phyloP scores from a whole-genome alignment of 108 stramenopile genomes.

The Cyclotella cryptica region DNA sequence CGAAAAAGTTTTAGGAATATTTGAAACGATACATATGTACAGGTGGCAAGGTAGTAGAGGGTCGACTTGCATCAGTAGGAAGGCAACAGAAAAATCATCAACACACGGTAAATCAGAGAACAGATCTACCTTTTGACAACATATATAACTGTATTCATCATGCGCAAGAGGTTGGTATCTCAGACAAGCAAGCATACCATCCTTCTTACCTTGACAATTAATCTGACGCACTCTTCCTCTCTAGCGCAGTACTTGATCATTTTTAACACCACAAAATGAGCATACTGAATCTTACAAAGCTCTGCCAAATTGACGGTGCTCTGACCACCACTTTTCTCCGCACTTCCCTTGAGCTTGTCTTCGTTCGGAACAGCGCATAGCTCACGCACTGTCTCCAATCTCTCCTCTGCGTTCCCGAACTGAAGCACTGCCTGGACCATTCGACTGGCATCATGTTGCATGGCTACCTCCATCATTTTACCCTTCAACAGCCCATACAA shows the following conservation, averaged over 20 bases:
- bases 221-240: conserved; percentile 63
- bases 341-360: conserved; percentile 12
- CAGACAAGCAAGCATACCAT: not conserved
- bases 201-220: conserved; percentile 78
- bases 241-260: conserved; percentile 85
- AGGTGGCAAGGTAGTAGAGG: not conserved
- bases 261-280: conserved; percentile 91
- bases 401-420: conserved; percentile 73
- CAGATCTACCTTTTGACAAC: conserved; percentile 6
- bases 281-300: conserved; percentile 90
- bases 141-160: conserved; percentile 24
- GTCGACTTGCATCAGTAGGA: conserved; percentile 14
- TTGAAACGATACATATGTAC: not conserved
- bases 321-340: conserved; percentile 24
- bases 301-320: conserved; percentile 64
- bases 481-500: conserved; percentile 78
- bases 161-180: conserved; percentile 4
- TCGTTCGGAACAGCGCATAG: conserved; percentile 49
- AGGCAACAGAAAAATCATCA: conserved; percentile 23
- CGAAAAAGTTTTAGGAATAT: not conserved
- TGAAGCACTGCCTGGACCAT: conserved; percentile 90
- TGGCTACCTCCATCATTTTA: conserved; percentile 80
- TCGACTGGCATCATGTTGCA: conserved; percentile 93
- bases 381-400: conserved; percentile 66
- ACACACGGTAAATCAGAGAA: conserved; percentile 16